These are phyloP conservation scores for Penicillium simplicissimum DNA, from an alignment of 495 filamentous ascomycete genomes.

Conservation along the genomic window DNA sequence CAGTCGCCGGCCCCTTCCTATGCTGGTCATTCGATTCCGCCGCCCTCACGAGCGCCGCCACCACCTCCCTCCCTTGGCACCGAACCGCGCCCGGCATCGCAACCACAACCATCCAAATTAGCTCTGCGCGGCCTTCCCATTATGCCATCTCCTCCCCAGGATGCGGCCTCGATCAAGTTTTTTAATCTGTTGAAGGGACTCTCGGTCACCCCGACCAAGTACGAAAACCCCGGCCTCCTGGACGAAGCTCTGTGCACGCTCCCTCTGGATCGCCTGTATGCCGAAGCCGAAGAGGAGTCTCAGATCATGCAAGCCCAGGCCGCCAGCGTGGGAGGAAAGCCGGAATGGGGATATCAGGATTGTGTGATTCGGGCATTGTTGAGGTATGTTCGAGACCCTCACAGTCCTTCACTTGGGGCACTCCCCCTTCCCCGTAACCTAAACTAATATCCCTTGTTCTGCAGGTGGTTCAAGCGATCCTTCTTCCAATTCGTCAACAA, in stretches of 20 bases:
- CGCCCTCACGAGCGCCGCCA: constrained; percentile 45
- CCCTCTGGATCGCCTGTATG: constrained; percentile 88
- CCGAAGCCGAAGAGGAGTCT: constrained; percentile 89
- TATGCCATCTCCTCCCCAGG: constrained; percentile 75
- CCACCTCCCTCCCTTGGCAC: constrained; percentile 37
- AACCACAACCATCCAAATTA: constrained; percentile 57
- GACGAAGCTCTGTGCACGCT: constrained; percentile 88
- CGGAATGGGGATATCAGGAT: constrained; percentile 98
- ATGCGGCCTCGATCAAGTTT: constrained; percentile 75
- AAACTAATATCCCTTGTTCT: constrained; percentile 27
- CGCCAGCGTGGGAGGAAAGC: constrained; percentile 75
- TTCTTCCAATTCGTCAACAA: constrained; percentile 99
- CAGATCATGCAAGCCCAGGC: constrained; percentile 85
- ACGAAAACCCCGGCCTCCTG: constrained; percentile 94
- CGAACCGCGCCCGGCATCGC: constrained; percentile 36
- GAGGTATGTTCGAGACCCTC: constrained; percentile 48
- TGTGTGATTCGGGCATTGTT: constrained; percentile 90
- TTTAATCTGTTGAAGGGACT: constrained; percentile 78
- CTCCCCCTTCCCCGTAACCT: not conserved
- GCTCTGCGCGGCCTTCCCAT: constrained; percentile 71
- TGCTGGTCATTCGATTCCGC: constrained; percentile 37
- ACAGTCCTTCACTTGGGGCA: constrained; percentile 2
- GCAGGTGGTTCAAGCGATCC: constrained; percentile 89
- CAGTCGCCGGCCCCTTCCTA: constrained; percentile 39
- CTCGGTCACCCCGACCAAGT: constrained; percentile 82